Evolutionary conservation across 768 basidiomycete species (phyloP), one percentile per base, ranked within the genome.

Genomic region (Neoboletus subvelutipes): DNA sequence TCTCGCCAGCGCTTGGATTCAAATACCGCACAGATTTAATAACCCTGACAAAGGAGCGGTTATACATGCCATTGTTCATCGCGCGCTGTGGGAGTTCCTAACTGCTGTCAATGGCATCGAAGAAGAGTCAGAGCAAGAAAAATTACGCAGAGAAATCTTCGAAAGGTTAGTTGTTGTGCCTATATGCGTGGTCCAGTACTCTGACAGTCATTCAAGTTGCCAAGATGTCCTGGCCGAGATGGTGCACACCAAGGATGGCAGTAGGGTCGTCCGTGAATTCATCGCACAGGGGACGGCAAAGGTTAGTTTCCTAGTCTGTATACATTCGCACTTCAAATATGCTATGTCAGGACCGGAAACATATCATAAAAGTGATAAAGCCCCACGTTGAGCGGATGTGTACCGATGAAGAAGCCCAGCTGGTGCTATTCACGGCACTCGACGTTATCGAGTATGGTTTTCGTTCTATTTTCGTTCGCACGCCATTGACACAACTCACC

Each of bases 231-330:
- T 96, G 8, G 87, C 94, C 0, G 94, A 97, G 67, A 90, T 96
- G 81, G 92, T 94, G 0, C 94, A 98, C 66, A 98, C 94, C 17
- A 92, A 85, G 67, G 91, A 96, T 63, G 94, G 94, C 20, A 91
- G 92, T 56, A 84, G 90, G 22, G 86, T 83, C 28, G 93, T 90
- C 4, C 84, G 94, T 42, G 87, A 94, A 59, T 90, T 97, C 70
- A 79, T 96, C 37, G 91, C 87, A 0, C 79, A 81, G 43, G 92
- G 92, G 5, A 83, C 81, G 13, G 92, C 94, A 5, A 98, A 97
- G 76, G 90, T 87, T 20, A 69, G 64, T 40, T 22, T 5, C 13
- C 5, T 22, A 12, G 26, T 28, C 15, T 10, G 24, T 33, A 15
- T 39, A 15, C n/a, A 36, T 40, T 20, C 46, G 2, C 41, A 15